Evolutionary conservation across 352 stramenopile genomes (phyloP).

Genomic region (Globisporangium alternatum): DNA sequence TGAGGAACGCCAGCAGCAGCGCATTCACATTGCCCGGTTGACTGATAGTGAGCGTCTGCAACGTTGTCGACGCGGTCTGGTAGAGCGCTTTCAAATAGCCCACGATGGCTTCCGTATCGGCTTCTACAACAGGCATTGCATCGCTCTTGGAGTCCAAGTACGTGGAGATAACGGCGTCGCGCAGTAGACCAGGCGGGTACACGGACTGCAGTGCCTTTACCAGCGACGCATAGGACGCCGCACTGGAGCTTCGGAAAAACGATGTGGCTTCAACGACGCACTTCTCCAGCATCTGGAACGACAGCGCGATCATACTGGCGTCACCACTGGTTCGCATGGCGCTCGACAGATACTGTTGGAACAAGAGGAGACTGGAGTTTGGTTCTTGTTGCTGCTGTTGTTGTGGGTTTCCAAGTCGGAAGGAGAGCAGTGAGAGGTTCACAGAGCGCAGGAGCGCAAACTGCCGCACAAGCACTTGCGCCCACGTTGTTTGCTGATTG

Average conservation of each 20-base stretch:
- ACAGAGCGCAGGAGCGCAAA: conserved; percentile 32
- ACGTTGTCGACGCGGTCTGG: neutral
- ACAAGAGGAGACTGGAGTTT: neutral
- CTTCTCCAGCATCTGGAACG: conserved; percentile 16
- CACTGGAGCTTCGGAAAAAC: conserved; percentile 27
- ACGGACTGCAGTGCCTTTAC: conserved; percentile 27
- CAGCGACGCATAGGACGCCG: conserved; percentile 16
- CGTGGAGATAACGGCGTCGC: conserved; percentile 9
- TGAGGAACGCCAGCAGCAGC: conserved; percentile 24
- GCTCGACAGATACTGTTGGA: neutral
- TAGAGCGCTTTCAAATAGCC: conserved; percentile 15
- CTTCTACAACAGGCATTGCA: neutral
- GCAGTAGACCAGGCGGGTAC: conserved; percentile 29
- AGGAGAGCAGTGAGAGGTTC: conserved; percentile 27
- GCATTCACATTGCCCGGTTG: neutral
- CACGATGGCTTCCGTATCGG: conserved; percentile 10
- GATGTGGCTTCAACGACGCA: conserved; percentile 30
- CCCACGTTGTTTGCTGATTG: conserved; percentile 4
- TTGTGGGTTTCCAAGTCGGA: conserved; percentile 1
- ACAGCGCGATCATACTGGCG: conserved; percentile 3
- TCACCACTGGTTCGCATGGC: neutral
- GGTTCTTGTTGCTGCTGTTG: neutral
- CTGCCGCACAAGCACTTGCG: conserved; percentile 26
- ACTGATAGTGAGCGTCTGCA: conserved; percentile 3
- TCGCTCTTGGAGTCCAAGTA: conserved; percentile 8